Evolutionary conservation across 1,284 basidiomycete genomes (phyloP).

Genomic region (Mycosarcoma mackinlayi): DNA sequence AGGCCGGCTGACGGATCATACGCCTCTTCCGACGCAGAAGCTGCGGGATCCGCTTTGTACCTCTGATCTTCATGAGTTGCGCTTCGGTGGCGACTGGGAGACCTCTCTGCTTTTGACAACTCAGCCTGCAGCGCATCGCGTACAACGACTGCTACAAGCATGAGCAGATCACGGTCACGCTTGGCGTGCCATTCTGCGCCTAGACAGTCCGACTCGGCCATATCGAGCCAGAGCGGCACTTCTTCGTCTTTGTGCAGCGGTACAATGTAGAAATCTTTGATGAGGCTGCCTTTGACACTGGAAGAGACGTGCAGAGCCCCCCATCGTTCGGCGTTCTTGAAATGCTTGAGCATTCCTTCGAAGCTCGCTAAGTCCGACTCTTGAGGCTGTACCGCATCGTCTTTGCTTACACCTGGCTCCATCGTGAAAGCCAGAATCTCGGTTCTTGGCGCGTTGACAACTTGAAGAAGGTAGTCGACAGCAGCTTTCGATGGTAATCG

Average conservation of each 20-base stretch:
- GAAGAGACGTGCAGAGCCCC: slow-evolving; percentile 59
- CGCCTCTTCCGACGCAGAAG: slow-evolving; percentile 3
- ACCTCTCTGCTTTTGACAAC: slow-evolving; percentile 21
- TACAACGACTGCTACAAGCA: slow-evolving; percentile 58
- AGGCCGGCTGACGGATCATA: slow-evolving; percentile 33
- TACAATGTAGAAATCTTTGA: slow-evolving; percentile 67
- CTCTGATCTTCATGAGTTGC: slow-evolving; percentile 17
- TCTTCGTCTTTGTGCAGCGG: slow-evolving; percentile 53
- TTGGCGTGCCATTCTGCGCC: slow-evolving; percentile 32
- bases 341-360: slow-evolving; percentile 33
- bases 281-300: slow-evolving; percentile 43
- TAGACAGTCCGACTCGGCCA: slow-evolving; percentile 48
- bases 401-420: slow-evolving; percentile 44
- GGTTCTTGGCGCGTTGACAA: slow-evolving; percentile 54
- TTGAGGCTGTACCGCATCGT: slow-evolving; percentile 5
- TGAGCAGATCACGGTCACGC: slow-evolving; percentile 51
- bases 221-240: slow-evolving; percentile 62
- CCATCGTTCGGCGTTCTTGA: slow-evolving; percentile 52
- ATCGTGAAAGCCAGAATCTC: slow-evolving; percentile 56
- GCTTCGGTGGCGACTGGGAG: slow-evolving; percentile 16
- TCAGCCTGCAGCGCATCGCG: slow-evolving; percentile 43
- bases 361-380: slow-evolving; percentile 36
- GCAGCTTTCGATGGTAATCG: slow-evolving; percentile 61
- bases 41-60: neutral
- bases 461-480: slow-evolving; percentile 61